Base-by-base conservation (phyloP, 192 early-diverging fungal genomes). In the Backusella luteola region DNA sequence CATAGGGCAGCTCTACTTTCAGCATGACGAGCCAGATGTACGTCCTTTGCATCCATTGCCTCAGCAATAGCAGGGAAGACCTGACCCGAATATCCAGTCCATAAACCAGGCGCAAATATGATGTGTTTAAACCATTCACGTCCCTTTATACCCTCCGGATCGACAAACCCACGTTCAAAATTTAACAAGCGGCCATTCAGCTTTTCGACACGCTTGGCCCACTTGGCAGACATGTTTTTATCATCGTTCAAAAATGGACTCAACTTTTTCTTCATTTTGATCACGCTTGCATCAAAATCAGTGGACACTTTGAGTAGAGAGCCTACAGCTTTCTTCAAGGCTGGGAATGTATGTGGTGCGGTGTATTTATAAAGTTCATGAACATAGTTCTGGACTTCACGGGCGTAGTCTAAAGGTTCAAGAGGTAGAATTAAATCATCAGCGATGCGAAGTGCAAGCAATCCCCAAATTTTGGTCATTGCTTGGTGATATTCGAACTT, bases 91-190 rank as follows among this genome's bases (percentile, higher is more conserved):
- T 83, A 83, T 0, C 90, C 81, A 6, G 74, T 76, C 86, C 84
- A 89, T 21, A 84, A 76, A 12, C 86, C 88, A 2, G 91, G 91
- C 1, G 89, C 84, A 52, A 87, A 84, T 1, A 92, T 74, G 1
- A 85, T 80, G 66, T 92, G 91, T 42, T 90, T 88, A 78, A 85
- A 91, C 91, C 91, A 92, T 34, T 69, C 63, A 35, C 79, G 79
- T 14, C 70, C 69, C 15, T 66, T n/a, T 21, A 90, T 84, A 53
- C 90, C 91, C 36, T 87, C 81, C 7, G 84, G 81, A 46, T 89
- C 86, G 35, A 89, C 67, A 75, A 92, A 88, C 21, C 85, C 84
- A 49, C 86, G 84, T 74, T 92, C 91, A 59, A 91, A 85, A 6
- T 76, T 38, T 9, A 74, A 79, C 5, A 85, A 67, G 15, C 84